phyloP scores from a whole-genome alignment of 179 eudicot species.

The Heliamphora pulchella region DNA sequence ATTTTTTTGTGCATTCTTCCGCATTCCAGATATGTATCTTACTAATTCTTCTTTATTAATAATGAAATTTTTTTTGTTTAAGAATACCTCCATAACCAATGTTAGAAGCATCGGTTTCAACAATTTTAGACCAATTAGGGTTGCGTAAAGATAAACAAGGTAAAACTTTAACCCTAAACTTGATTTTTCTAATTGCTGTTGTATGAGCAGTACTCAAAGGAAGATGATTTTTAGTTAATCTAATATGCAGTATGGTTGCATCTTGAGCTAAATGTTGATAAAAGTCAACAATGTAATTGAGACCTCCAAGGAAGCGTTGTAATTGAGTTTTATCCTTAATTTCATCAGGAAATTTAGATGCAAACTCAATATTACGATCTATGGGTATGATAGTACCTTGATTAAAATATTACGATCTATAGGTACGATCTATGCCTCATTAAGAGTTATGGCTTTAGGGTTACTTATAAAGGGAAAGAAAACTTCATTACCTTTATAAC shows the following conservation, averaged over 20 bases:
- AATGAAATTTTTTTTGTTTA: too few relatives aligned
- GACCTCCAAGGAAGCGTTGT: neutral
- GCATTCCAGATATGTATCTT: too few relatives aligned
- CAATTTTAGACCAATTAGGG: too few relatives aligned
- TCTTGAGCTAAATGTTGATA: slow-evolving; percentile 1
- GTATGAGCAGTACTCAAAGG: neutral
- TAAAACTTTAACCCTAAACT: too few relatives aligned
- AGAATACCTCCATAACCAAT: too few relatives aligned
- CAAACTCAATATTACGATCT: neutral
- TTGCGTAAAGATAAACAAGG: too few relatives aligned
- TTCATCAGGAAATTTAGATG: neutral
- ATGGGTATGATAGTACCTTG: neutral
- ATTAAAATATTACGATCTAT: neutral
- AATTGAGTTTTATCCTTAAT: neutral
- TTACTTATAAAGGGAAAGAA: neutral
- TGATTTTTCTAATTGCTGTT: too few relatives aligned
- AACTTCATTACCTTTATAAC: neutral
- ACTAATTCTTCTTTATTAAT: too few relatives aligned
- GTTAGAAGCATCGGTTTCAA: too few relatives aligned
- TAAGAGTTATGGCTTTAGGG: neutral
- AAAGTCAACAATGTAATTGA: neutral
- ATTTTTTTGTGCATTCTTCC: too few relatives aligned
- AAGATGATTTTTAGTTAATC: neutral
- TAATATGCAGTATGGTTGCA: neutral
- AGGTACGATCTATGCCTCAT: neutral